These are phyloP conservation scores for Rhizopus delemar DNA, from an alignment of 371 early-diverging fungal species.

Conservation along the genomic window DNA sequence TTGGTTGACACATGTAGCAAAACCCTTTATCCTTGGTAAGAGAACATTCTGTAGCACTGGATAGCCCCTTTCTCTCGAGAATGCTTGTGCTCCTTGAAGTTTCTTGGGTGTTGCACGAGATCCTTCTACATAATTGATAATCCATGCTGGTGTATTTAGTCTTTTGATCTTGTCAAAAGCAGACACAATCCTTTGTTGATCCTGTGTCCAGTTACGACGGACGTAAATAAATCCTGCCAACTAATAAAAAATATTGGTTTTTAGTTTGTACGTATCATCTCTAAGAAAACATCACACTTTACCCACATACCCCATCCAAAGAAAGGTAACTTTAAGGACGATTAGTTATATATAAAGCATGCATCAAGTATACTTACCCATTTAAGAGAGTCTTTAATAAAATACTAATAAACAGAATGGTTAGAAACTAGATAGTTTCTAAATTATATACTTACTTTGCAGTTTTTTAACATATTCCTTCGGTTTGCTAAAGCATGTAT, in stretches of 20 bases:
- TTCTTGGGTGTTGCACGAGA: conserved; percentile 67
- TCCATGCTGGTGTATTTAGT: conserved; percentile 67
- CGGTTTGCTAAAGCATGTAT: conserved; percentile 65
- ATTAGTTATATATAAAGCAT: too few relatives aligned
- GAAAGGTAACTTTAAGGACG: conserved; percentile 48
- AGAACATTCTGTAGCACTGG: conserved; percentile 69
- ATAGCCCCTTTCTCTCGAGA: conserved; percentile 57
- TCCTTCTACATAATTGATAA: conserved; percentile 76
- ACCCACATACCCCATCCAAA: conserved; percentile 70
- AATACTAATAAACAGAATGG: conserved; percentile 51
- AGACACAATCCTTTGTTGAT: conserved; percentile 60
- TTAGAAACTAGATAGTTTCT: neutral
- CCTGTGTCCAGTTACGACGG: conserved; percentile 68
- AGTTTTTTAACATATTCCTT: conserved; percentile 64
- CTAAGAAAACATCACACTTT: conserved; percentile 12
- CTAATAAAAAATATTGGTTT: conserved; percentile 20
- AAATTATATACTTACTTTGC: conserved; percentile 47
- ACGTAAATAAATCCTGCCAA: conserved; percentile 73
- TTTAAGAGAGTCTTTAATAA: conserved; percentile 75
- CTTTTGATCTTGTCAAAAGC: conserved; percentile 61
- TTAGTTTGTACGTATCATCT: too few relatives aligned
- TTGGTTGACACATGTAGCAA: conserved; percentile 65
- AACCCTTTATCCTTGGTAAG: conserved; percentile 82
- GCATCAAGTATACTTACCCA: conserved; percentile 40
- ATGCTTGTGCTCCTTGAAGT: conserved; percentile 63